phyloP scores from a whole-genome alignment of 176 grass and related monocot species.

The Cenchrus fungigraminus region DNA sequence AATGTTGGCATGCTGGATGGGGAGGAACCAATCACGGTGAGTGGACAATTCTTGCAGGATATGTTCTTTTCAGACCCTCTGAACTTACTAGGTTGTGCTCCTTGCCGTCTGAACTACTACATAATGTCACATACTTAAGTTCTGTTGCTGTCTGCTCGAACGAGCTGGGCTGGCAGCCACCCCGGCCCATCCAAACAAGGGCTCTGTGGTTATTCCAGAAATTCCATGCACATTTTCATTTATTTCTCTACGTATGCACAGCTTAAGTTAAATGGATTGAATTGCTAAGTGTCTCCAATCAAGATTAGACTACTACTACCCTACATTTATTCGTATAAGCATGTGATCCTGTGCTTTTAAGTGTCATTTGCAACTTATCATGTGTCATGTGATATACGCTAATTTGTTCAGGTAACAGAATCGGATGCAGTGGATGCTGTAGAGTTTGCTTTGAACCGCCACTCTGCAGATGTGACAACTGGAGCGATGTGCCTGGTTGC shows the following conservation, averaged over 20 bases:
- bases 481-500: constrained; percentile 91
- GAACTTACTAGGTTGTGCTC: constrained; percentile 9
- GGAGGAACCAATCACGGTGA: constrained; percentile 75
- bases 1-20: constrained; percentile 73
- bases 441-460: constrained; percentile 60
- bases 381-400: constrained; percentile 18
- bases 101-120: constrained; percentile 7
- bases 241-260: constrained; percentile 9
- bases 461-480: constrained; percentile 78
- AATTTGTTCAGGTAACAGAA: constrained; percentile 78
- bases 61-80: constrained; percentile 13
- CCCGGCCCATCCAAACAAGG: not conserved
- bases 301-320: not conserved
- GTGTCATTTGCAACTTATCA: constrained; percentile 6
- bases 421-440: constrained; percentile 71
- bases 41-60: constrained; percentile 36
- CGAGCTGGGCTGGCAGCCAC: not conserved
- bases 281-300: not conserved
- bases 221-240: constrained; percentile 17
- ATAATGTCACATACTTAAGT: constrained; percentile 22
- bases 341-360: constrained; percentile 15
- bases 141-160: not conserved
- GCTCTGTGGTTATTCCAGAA: constrained; percentile 10
- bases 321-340: constrained; percentile 19
- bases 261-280: not conserved